Conservation (phyloP, 805 yeast genomes). For the Zygoascus bituminiphila region DNA sequence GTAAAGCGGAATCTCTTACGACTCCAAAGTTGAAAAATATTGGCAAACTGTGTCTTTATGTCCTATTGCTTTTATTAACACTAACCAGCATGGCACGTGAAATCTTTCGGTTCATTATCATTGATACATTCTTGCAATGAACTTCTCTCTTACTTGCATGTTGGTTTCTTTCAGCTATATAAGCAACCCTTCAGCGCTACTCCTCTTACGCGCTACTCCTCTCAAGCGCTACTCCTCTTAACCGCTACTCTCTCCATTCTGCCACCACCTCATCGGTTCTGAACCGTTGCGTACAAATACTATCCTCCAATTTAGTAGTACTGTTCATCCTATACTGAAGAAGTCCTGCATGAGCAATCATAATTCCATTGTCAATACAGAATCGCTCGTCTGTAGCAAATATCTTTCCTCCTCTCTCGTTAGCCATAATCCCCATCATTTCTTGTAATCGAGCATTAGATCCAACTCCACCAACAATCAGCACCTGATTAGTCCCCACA, state of each 20-base stretch:
- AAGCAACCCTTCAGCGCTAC: too few species aligned
- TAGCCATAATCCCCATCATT: conserved; percentile 95
- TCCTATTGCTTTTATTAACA: too few species aligned
- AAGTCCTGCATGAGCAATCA: conserved; percentile 98
- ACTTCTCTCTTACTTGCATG: too few species aligned
- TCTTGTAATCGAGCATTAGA: conserved; percentile 84
- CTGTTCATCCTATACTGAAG: conserved; percentile 78
- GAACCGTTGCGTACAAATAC: conserved; percentile 88
- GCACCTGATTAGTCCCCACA: conserved; percentile 77
- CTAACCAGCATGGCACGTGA: too few species aligned
- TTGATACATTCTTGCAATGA: too few species aligned
- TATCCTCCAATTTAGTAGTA: conserved; percentile 45
- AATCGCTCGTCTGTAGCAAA: conserved; percentile 95
- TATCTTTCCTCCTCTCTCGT: conserved; percentile 79
- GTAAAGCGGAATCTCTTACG: too few species aligned
- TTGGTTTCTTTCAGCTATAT: too few species aligned
- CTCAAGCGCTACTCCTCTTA: background rate
- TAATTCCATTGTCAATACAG: conserved; percentile 95
- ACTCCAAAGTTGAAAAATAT: too few species aligned
- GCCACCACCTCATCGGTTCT: conserved; percentile 91
- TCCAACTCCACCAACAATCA: conserved; percentile 98
- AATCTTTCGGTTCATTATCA: too few species aligned
- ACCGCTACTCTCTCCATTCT: conserved; percentile 65
- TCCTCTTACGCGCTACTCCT: too few species aligned
- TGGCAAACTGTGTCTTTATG: too few species aligned